Conservation (phyloP, 257 asterid species). For the Solanum neorickii region DNA sequence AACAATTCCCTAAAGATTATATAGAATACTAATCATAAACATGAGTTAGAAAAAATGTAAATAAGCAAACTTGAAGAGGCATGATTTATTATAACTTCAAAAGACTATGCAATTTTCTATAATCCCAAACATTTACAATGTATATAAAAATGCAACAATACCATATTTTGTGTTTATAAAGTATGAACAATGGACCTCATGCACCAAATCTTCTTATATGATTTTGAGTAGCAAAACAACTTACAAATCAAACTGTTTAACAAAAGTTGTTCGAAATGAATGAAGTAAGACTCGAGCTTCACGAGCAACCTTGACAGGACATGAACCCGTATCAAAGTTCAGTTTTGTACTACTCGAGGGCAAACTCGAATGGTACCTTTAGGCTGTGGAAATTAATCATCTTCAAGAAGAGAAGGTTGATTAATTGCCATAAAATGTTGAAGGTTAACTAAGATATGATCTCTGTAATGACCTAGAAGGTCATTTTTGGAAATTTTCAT, state of each 20-base stretch:
- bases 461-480: no score
- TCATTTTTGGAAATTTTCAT: no score
- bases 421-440: no score
- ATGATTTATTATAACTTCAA: background rate
- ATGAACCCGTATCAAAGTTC: no score
- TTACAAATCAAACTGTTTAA: background rate
- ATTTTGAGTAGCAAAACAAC: background rate
- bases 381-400: no score
- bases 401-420: no score
- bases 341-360: no score
- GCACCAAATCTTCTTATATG: background rate
- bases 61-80: background rate
- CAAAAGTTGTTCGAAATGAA: background rate
- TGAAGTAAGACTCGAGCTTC: no score
- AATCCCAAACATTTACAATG: background rate
- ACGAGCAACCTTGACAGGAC: no score
- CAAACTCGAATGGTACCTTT: no score
- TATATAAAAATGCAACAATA: background rate
- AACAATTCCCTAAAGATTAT: background rate
- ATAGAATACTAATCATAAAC: background rate
- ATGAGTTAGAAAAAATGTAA: background rate
- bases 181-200: background rate
- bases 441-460: no score
- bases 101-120: background rate
- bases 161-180: background rate